Percentiles rank a stretch among this genome's conserved stretches.
phyloP scores from a whole-genome alignment of 2,329 filamentous ascomycete species.

The Colletotrichum sp. region DNA sequence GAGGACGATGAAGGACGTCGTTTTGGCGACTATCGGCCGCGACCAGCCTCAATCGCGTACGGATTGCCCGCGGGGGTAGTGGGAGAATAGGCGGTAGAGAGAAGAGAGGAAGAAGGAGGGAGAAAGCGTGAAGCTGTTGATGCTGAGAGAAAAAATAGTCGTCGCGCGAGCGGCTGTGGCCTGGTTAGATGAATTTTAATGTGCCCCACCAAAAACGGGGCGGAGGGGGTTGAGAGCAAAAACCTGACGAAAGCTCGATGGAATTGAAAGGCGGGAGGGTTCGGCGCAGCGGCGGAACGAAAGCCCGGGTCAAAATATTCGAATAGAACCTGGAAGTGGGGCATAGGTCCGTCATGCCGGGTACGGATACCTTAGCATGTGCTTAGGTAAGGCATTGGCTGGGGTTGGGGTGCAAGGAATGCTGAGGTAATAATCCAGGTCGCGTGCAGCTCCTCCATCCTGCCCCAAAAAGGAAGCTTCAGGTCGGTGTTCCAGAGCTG shows the following conservation, averaged over 20 bases:
- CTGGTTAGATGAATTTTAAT: conserved; percentile 24
- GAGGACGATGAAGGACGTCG: conserved; percentile 44
- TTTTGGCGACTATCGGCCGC: conserved; percentile 45
- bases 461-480: background rate
- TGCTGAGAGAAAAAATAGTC: conserved; percentile 24
- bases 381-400: background rate
- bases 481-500: background rate
- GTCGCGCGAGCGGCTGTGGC: conserved; percentile 7
- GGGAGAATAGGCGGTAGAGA: conserved; percentile 16
- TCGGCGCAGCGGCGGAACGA: conserved; percentile 6
- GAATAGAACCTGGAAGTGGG: background rate
- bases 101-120: conserved; percentile 23
- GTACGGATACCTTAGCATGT: background rate
- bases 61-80: conserved; percentile 11
- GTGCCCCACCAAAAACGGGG: conserved; percentile 17
- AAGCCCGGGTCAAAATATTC: background rate
- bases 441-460: background rate
- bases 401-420: background rate
- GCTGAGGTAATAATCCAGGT: background rate
- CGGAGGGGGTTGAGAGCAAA: background rate
- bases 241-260: background rate
- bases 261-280: background rate
- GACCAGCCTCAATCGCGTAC: conserved; percentile 42
- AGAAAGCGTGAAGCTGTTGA: conserved; percentile 29
- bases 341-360: background rate